These are phyloP conservation scores for Boletus bicolor DNA, from an alignment of 768 basidiomycete species.

Conservation along the genomic window DNA sequence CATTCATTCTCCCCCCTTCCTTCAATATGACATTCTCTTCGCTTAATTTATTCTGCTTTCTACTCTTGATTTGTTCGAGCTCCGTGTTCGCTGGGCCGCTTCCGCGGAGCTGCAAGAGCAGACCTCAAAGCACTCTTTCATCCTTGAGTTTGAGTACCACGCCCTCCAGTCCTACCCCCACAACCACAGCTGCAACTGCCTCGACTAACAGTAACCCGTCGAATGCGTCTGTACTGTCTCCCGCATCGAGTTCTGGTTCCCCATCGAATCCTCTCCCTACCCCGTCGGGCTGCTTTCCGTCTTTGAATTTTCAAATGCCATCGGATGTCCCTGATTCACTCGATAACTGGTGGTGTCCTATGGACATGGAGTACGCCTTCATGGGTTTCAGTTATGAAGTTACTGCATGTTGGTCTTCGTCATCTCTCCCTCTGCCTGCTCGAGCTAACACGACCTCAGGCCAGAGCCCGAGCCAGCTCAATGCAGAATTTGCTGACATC, in stretches of 20 bases:
- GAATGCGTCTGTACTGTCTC: neutral
- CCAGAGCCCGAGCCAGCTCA: constrained; percentile 50
- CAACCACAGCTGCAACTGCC: neutral
- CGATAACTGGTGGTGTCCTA: constrained; percentile 63
- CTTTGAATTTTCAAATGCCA: constrained; percentile 55
- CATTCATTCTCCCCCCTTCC: neutral
- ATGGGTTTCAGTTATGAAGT: constrained; percentile 78
- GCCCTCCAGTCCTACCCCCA: neutral
- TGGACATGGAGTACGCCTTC: constrained; percentile 66
- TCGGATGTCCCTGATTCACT: constrained; percentile 40
- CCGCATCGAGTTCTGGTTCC: neutral
- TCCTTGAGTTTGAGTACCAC: neutral
- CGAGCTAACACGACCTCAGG: constrained; percentile 37
- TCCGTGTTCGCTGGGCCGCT: constrained; percentile 12
- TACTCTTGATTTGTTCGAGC: constrained; percentile 10
- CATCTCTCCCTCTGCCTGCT: neutral
- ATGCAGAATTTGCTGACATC: constrained; percentile 58
- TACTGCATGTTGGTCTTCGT: constrained; percentile 47
- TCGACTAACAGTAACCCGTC: neutral
- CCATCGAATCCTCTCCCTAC: neutral
- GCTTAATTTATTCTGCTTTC: neutral
- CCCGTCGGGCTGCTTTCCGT: constrained; percentile 35
- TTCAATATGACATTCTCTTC: constrained; percentile 12
- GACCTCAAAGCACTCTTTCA: neutral
- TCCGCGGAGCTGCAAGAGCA: constrained; percentile 9